Evolutionary conservation across 192 early-diverging fungal species (phyloP).

Genomic region (Powellomyces hirtus): DNA sequence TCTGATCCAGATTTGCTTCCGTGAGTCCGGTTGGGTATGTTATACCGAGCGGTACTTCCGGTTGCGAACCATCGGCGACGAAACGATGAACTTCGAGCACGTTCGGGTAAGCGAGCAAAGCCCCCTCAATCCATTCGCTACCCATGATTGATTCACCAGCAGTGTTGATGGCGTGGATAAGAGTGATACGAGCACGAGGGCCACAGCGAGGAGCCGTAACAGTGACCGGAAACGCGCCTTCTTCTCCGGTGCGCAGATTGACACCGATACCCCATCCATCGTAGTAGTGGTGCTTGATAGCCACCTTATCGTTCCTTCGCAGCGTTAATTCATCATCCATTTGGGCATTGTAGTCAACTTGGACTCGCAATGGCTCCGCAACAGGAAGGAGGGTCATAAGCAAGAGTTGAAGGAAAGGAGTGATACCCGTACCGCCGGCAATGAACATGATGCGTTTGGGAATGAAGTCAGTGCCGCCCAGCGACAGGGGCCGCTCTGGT

Average conservation of each 20-base stretch:
- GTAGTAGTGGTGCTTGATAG: constrained; percentile 31
- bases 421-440: constrained; percentile 33
- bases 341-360: constrained; percentile 17
- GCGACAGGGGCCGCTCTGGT: constrained; percentile 10
- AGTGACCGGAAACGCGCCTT: constrained; percentile 43
- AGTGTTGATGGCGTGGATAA: constrained; percentile 26
- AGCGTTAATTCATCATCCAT: constrained; percentile 36
- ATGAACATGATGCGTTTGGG: constrained; percentile 25
- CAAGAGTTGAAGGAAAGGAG: constrained; percentile 28
- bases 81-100: constrained; percentile 28
- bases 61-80: constrained; percentile 13
- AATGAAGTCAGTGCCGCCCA: not conserved
- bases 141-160: constrained; percentile 19
- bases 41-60: constrained; percentile 9
- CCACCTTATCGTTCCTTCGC: constrained; percentile 30
- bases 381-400: constrained; percentile 29
- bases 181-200: constrained; percentile 11
- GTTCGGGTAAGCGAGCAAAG: constrained; percentile 35
- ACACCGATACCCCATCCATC: constrained; percentile 43
- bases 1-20: constrained; percentile 13
- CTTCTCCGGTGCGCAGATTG: constrained; percentile 30
- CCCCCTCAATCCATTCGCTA: constrained; percentile 30
- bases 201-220: constrained; percentile 21
- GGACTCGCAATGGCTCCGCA: constrained; percentile 25
- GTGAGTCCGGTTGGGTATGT: not conserved